These are phyloP conservation scores for Microdochium nivale DNA, from an alignment of 2,329 filamentous ascomycete genomes.

Conservation along the genomic window DNA sequence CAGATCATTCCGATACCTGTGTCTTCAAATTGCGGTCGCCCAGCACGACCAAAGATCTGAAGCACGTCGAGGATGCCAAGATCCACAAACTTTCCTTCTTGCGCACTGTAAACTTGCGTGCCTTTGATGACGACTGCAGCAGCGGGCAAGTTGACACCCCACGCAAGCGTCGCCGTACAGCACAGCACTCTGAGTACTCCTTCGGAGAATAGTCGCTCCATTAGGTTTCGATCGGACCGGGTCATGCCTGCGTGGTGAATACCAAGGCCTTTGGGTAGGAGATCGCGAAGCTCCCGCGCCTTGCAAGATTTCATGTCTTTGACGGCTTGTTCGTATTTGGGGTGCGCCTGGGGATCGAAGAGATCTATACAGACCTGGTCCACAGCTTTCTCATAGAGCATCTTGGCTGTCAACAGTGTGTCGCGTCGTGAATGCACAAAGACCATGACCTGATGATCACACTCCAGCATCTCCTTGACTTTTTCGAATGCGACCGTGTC, in stretches of 20 bases:
- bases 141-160: constrained; percentile 97
- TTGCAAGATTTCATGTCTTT: constrained; percentile 80
- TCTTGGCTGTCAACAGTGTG: constrained; percentile 79
- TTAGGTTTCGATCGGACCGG: constrained; percentile 86
- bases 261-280: constrained; percentile 84
- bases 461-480: constrained; percentile 82
- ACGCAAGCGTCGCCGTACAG: constrained; percentile 94
- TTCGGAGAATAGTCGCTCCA: constrained; percentile 83
- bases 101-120: constrained; percentile 91
- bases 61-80: constrained; percentile 93
- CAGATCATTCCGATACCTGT: constrained; percentile 97
- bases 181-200: constrained; percentile 95
- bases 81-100: constrained; percentile 94
- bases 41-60: constrained; percentile 96
- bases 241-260: constrained; percentile 97
- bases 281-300: constrained; percentile 78
- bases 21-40: constrained; percentile 95
- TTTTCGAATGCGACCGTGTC: constrained; percentile 88
- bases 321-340: constrained; percentile 69
- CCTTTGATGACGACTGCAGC: constrained; percentile 99
- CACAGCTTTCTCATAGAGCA: constrained; percentile 75
- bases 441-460: constrained; percentile 97
- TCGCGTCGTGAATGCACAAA: constrained; percentile 97
- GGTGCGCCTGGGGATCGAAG: constrained; percentile 73
- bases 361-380: constrained; percentile 74